Base-by-base conservation (phyloP, 2,329 filamentous ascomycete genomes). In the Penicillium nordicum region DNA sequence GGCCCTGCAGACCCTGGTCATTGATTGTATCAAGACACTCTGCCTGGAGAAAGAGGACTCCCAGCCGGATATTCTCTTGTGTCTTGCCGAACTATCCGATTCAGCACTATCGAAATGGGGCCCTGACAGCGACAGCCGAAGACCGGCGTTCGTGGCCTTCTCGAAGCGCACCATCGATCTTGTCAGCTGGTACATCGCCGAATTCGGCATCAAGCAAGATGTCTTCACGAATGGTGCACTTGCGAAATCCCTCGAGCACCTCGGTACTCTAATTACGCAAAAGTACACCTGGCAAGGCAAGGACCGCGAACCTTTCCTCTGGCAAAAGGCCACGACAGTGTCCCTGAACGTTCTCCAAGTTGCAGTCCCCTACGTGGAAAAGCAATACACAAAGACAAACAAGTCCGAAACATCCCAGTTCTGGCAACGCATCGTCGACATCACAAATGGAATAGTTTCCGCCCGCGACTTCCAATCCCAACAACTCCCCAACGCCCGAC, bases 101-200 rank as follows among this genome's bases (percentile, higher is more conserved):
- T 78, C 96, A 34, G 88, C 75, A 21, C 63, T 77, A 36, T 67
- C 68, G 7, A 72, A 69, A 59, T 75, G 73, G 69, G 76, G 55
- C 53, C 67, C 58, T 23, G 72, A 58, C 53, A 75, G 61, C 53
- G 72, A 71, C 62, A 70, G 65, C 49, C 72, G 76, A 49, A 85
- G 85, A 55, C 88, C 90, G 7, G 96, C 91, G 0, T 97, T 92
- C 69, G 86, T 99, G 53, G 93, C 94, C 34, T 84, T 97, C 68
- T 91, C 92, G 1, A 96, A 94, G 72, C 84, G 84, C 21, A 86
- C 88, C 57, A 94, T 96, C 82, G 77, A 81, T 2, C 82, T 91
- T 44, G 73, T 95, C 23, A 69, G 67, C 46, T 76, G 74, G 73
- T 77, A 77, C 55, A 64, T 76, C 44, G 57, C 65, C 7, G 72